phyloP scores from a whole-genome alignment of 495 filamentous ascomycete genomes.

The Hypomontagnella submonticulosa region DNA sequence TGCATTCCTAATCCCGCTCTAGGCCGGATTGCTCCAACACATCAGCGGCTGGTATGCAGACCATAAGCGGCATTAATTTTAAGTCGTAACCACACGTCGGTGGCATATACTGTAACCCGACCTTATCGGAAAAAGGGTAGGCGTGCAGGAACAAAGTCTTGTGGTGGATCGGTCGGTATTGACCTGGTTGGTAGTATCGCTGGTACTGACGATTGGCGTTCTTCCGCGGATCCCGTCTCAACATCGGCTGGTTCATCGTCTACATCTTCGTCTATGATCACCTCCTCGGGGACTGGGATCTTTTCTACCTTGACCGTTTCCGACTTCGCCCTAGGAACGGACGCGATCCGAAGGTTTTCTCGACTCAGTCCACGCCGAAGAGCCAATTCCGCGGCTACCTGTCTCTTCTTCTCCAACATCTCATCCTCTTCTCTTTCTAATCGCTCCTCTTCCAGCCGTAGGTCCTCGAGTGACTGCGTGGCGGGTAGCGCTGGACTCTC shows the following conservation, averaged over 20 bases:
- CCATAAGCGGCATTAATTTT: constrained; percentile 7
- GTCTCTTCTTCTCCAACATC: constrained; percentile 73
- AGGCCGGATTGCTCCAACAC: neutral
- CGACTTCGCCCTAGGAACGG: constrained; percentile 46
- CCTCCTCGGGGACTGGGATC: constrained; percentile 38
- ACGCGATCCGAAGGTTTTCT: constrained; percentile 44
- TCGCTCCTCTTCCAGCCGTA: constrained; percentile 81
- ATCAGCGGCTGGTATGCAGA: neutral
- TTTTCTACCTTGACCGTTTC: constrained; percentile 44
- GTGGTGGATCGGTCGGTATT: constrained; percentile 18
- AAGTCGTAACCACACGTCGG: neutral
- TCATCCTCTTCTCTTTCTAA: constrained; percentile 74
- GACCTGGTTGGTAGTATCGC: constrained; percentile 5
- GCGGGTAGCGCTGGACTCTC: constrained; percentile 49
- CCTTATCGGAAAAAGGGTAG: constrained; percentile 44
- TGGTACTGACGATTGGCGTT: constrained; percentile 3
- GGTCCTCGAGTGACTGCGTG: constrained; percentile 72
- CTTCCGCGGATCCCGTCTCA: constrained; percentile 12
- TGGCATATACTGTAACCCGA: neutral
- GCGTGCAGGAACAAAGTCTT: constrained; percentile 46
- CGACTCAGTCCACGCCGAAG: constrained; percentile 71
- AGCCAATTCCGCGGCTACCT: constrained; percentile 78
- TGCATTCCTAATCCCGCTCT: neutral
- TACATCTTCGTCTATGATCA: constrained; percentile 37
- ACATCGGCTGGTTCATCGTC: constrained; percentile 37